Base-by-base conservation (phyloP, 75 land plant genomes). In the Chamaecyparis obtusa region DNA sequence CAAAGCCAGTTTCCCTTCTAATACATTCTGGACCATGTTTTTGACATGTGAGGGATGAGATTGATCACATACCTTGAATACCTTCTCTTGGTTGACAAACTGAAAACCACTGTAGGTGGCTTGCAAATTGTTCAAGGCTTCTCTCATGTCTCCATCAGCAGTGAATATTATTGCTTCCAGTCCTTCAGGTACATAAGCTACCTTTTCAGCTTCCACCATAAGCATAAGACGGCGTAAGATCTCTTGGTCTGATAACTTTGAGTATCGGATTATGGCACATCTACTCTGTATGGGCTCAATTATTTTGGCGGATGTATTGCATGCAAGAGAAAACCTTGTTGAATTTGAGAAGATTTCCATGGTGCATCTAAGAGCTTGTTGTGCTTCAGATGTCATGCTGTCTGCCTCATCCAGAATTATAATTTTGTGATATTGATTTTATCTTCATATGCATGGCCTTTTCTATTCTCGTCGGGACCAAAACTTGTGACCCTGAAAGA, bases 131-230 rank as follows among this genome's bases (percentile, higher is more conserved):
- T 98, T 98, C 90, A 98, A 89, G 39, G 99, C 99, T 88, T 98
- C 99, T 76, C 99, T 94, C 99, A 98, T 98, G 85, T 98, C 99
- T 74, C 99, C 99, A 96, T 98, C 99, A 88, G 99, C 99, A 74
- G 99, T 98, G 88, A 98, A 98, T 39, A 98, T 96, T 32, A 98
- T 95, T n/a, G 99, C 99, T 90, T 98, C 99, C 89, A 98, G 93
- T 27, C 99, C 99, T 91, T 97, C 99, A 36, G 97, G 99, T 55
- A 97, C 95, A 91, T 97, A 97, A 15, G 99, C 96, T 46, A 98
- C 99, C 99, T 98, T 69, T 64, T 98, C 99, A 71, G 96, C 95
- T 87, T 92, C 90, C 24, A 94, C 94, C 37, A 96, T 99, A 48
- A 90, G 92, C 92, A 98, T 93, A 57, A 98, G 92, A 32, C 99